Percentiles rank a stretch among this genome's conserved stretches.
phyloP scores from a whole-genome alignment of 2,329 filamentous ascomycete species.

The Truncatella angustata region DNA sequence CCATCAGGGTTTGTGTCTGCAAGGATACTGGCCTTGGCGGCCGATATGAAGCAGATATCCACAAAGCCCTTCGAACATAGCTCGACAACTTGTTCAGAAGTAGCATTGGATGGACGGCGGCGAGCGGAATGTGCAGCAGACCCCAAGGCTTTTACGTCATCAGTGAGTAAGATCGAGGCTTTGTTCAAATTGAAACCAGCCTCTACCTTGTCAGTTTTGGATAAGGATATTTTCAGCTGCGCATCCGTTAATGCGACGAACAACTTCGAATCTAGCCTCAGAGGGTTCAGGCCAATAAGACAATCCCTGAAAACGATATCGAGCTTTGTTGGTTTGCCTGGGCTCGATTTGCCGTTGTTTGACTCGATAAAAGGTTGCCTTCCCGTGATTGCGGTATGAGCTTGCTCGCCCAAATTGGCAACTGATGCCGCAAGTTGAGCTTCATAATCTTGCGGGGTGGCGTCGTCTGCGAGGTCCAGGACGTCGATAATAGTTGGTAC shows the following conservation, averaged over 20 bases:
- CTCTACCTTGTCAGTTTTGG: constrained; percentile 62
- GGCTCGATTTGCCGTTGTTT: constrained; percentile 25
- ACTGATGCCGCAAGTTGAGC: constrained; percentile 76
- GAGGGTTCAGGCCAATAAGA: constrained; percentile 79
- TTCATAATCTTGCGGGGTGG: constrained; percentile 71
- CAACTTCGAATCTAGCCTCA: constrained; percentile 71
- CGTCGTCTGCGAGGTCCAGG: constrained; percentile 66
- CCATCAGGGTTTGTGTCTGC: constrained; percentile 56
- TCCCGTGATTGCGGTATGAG: constrained; percentile 47
- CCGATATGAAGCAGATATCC: constrained; percentile 81
- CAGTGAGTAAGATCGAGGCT: constrained; percentile 78
- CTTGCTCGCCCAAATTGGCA: constrained; percentile 68
- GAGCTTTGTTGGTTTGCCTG: constrained; percentile 59
- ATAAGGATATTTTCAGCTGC: constrained; percentile 65
- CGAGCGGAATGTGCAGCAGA: constrained; percentile 36
- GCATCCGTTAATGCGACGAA: constrained; percentile 78
- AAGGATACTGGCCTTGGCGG: constrained; percentile 67
- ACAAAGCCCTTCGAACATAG: constrained; percentile 73
- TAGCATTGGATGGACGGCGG: constrained; percentile 34
- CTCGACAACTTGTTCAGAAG: constrained; percentile 52
- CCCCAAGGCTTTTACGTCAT: constrained; percentile 59
- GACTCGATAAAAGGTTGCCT: constrained; percentile 17
- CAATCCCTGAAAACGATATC: constrained; percentile 80
- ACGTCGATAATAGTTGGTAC: constrained; percentile 81
- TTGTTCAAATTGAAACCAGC: constrained; percentile 71